Conservation (phyloP, 176 grass and related monocot genomes). For the Tillandsia leiboldiana region DNA sequence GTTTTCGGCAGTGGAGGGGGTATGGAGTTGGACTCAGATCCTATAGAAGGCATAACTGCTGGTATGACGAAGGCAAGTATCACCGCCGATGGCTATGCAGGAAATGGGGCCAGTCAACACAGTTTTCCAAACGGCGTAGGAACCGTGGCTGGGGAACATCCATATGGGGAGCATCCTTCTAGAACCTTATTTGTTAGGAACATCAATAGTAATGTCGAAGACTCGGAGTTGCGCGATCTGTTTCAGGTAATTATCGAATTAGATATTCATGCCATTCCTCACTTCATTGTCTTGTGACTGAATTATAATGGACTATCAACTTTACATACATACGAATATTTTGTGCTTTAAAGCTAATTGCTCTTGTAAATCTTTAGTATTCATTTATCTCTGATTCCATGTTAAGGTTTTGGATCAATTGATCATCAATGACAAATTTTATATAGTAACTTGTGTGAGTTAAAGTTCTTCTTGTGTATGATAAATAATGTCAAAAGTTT, state of each 20-base stretch:
- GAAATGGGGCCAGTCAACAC: conserved; percentile 21
- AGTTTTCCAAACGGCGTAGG: conserved; percentile 26
- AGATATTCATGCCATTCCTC: too few relatives aligned
- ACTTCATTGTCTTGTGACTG: too few relatives aligned
- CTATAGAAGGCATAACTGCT: conserved; percentile 24
- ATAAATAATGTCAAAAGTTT: too few relatives aligned
- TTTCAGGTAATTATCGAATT: conserved; percentile 35
- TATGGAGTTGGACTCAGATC: conserved; percentile 41
- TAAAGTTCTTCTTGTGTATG: too few relatives aligned
- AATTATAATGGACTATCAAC: too few relatives aligned
- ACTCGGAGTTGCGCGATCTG: conserved; percentile 29
- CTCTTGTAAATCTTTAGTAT: too few relatives aligned
- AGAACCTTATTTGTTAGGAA: conserved; percentile 53
- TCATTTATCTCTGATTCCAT: too few relatives aligned
- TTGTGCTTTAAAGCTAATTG: too few relatives aligned
- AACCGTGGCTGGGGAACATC: conserved; percentile 41
- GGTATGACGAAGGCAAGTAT: conserved; percentile 24
- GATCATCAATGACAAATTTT: too few relatives aligned
- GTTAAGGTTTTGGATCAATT: too few relatives aligned
- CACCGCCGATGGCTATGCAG: conserved; percentile 19
- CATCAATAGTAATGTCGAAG: conserved; percentile 54
- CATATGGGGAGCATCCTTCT: conserved; percentile 47
- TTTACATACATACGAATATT: too few relatives aligned
- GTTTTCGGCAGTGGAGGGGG: conserved; percentile 43
- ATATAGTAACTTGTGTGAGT: too few relatives aligned